These are phyloP conservation scores for Takakia lepidozioides DNA, from an alignment of 225 moss, liverwort and hornwort genomes.

Conservation along the genomic window DNA sequence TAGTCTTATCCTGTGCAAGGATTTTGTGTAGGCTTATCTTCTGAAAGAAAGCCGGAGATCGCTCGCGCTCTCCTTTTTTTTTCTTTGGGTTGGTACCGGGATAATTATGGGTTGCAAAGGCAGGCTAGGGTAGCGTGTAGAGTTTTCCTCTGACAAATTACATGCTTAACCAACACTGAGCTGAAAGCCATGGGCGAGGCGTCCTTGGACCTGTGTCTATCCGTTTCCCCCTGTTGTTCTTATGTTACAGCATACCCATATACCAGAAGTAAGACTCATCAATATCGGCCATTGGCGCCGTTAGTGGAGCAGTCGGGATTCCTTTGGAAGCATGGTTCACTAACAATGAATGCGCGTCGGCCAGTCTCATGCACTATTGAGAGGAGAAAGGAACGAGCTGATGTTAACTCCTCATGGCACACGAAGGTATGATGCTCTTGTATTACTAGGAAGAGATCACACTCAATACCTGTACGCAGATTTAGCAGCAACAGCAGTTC, in stretches of 20 bases:
- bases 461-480: no score
- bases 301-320: conserved; percentile 17
- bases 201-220: conserved; percentile 17
- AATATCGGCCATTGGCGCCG: conserved; percentile 5
- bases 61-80: no score
- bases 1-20: no score
- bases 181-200: conserved; percentile 36
- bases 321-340: conserved; percentile 14
- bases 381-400: conserved; percentile 8
- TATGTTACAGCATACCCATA: conserved; percentile 9
- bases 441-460: no score
- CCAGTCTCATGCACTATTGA: conserved; percentile 5
- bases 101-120: no score
- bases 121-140: no score
- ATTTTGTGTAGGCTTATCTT: no score
- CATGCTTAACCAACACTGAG: no score
- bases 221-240: conserved; percentile 18
- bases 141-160: no score
- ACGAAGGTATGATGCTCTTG: conserved; percentile 18
- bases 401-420: conserved; percentile 15
- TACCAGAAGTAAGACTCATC: conserved; percentile 10
- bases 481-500: no score
- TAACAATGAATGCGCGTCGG: conserved; percentile 9
- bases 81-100: no score
- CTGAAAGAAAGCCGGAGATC: no score